Evolutionary conservation across 2,329 filamentous ascomycete species (phyloP), one percentile per base, ranked within the genome.

Genomic region (Bipolaris oryzae): DNA sequence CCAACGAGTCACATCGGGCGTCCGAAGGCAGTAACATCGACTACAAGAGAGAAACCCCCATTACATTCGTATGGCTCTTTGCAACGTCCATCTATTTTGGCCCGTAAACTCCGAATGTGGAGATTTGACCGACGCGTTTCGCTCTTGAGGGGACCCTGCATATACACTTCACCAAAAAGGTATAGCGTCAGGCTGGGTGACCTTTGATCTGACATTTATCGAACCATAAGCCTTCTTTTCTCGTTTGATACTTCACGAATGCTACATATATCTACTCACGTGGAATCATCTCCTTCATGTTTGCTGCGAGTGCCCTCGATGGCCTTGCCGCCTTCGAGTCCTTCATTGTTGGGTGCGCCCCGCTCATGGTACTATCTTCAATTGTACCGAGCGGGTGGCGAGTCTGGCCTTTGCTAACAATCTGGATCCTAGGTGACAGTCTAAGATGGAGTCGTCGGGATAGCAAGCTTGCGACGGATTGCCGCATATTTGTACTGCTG

Each of bases 391-490:
- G 53, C 44, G 58, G 53, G 54, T 57, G 54, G 61, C 60, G 57
- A 49, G 42, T 57, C 35, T 61, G 60, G 62, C 62, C 65, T 21
- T 50, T 65, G 39, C 50, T 70, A 23, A 61, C 62, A 53, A 52
- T 66, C 33, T 73, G 69, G 68, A 58, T 53, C 11, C 34, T 55
- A 25, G 60, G 57, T 18, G 61, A 57, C 61, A 58, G 50, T 34
- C 15, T 61, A 37, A 66, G 71, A 57, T 42, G 42, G 41, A 54
- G 43, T n/a, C 55, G 48, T 50, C 51, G 55, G 15, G 71, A 74
- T 57, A 52, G 42, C 7, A 60, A 66, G 42, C 31, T 72, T n/a
- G 5, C 34, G 23, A 60, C 58, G 13, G 71, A 73, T 53, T 64
- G 61, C 45, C 21, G 62, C 5, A 39, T 67, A 2, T 64, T 70